Evolutionary conservation across 495 filamentous ascomycete genomes (phyloP), one percentile per base, ranked within the genome.

Genomic region (Podospora anserina): DNA sequence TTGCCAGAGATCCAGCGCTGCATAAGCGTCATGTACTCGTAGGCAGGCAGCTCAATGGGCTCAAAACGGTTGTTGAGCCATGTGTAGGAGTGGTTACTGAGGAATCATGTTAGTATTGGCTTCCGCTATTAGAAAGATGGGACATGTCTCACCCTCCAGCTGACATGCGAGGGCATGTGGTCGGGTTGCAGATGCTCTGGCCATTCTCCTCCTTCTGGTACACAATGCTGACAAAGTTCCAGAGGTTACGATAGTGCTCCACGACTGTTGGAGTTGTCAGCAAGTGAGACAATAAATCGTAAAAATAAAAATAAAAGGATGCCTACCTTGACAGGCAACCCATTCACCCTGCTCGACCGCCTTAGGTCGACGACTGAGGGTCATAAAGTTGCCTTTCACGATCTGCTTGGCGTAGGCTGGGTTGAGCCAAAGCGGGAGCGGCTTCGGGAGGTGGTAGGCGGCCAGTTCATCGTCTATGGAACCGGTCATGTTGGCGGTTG

Each of bases 341-440:
- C 94, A 97, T 75, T 97, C 94, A 39, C 92, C 93, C 68, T 91
- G 85, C 76, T 97, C 94, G 30, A 97, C 90, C 63, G 92, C 90
- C 78, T 91, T 91, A 9, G 94, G 94, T 75, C 91, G 91, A 63
- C 91, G 91, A 72, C 92, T 94, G 57, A 97, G 80, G 23, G 94
- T 97, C 90, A 96, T 92, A 77, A 97, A 97, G 79, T 97, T 97
- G 58, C 94, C 94, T 80, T 92, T 96, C 69, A 97, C 94, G 67
- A 96, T 94, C 69, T 96, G 86, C 71, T 89, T 90, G 57, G 91
- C 88, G 75, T 93, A 91, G 71, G 90, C 87, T 68, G 93, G 88
- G 72, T 92, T 79, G 11, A 81, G 69, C 78, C 78, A 81, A 44
- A 79, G 32, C 3, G 78, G 78, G 5, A 78, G 66, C 5, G 78